Percentiles rank a stretch among this genome's conserved stretches.
phyloP scores from a whole-genome alignment of 495 filamentous ascomycete genomes.

The Cetradonia linearis region DNA sequence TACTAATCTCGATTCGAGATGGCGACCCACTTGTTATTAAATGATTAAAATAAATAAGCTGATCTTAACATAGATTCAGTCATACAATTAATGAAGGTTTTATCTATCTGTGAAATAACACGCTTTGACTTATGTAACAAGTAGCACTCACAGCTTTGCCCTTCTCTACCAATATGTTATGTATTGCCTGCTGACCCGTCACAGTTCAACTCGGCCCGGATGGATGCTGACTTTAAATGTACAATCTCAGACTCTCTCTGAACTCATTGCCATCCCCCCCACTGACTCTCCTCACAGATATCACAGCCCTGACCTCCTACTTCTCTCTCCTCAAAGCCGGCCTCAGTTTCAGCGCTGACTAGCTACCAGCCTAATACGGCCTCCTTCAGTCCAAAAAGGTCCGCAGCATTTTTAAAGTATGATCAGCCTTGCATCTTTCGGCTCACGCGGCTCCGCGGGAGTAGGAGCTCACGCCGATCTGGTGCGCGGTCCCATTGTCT shows the following conservation, averaged over 20 bases:
- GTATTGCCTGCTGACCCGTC: neutral
- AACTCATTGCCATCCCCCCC: neutral
- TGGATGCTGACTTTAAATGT: constrained; percentile 7
- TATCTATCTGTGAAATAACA: too few species aligned
- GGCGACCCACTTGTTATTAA: too few species aligned
- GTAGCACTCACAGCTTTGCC: constrained; percentile 13
- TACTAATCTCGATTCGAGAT: too few species aligned
- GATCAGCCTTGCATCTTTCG: constrained; percentile 11
- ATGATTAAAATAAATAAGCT: too few species aligned
- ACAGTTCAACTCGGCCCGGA: constrained; percentile 8
- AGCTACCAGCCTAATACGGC: constrained; percentile 12
- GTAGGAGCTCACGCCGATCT: constrained; percentile 1
- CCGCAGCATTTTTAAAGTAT: constrained; percentile 9
- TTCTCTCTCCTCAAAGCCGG: constrained; percentile 17
- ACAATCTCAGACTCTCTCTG: neutral
- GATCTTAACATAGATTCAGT: too few species aligned
- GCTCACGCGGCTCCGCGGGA: constrained; percentile 9
- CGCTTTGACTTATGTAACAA: too few species aligned
- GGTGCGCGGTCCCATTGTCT: constrained; percentile 11
- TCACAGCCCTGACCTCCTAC: constrained; percentile 16
- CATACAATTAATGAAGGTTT: too few species aligned
- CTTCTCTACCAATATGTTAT: neutral
- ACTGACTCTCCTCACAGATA: constrained; percentile 6
- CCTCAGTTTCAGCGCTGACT: constrained; percentile 9
- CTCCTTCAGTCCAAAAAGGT: constrained; percentile 15